Base-by-base conservation (phyloP, 352 stramenopile species). In the Globisporangium spinosum region DNA sequence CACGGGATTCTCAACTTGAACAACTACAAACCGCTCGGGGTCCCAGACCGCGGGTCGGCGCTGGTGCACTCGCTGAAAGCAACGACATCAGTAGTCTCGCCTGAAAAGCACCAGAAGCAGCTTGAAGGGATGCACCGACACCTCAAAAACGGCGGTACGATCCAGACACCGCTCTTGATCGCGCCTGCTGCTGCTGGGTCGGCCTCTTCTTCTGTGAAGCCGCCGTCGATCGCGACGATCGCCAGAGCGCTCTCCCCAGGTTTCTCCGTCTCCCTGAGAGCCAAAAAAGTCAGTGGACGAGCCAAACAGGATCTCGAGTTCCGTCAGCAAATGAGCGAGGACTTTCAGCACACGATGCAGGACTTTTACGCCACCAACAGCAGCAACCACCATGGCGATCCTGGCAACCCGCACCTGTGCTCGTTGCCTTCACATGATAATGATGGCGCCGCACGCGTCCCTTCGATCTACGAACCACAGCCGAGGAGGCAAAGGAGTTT, bases 331-430 rank as follows among this genome's bases (percentile, higher is more conserved):
- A 85, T 87, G 58, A 70, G 75, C 20, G 77, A 87, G 27, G 80
- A 89, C 40, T 76, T 89, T 45, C 76, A 89, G 34, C 67, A 76
- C 29, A 78, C 81, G 54, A 89, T 89, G 78, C 74, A 77, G 49
- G 83, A 91, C 49, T 82, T 87, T 68, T 88, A 84, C 72, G 70
- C 71, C 0, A 73, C 76, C 1, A 49, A 27, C 60, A 47, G 3
- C 65, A 60, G 22, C 51, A 51, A 34, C 4, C 34, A 47, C 12
- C 34, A 15, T 17, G 6, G 40, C 22, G 15, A 59, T 13, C 43
- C 32, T 2, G 38, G 61, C 2, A 57, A 4, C 58, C 58, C n/a
- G 22, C 23, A 58, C n/a, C 27, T 25, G n/a, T 53, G 59, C 22
- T 20, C 55, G 15, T 20, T 40, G 17, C 38, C 43, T 15, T 6